A percentile compares a stretch with the other conserved stretches of the same genome.
Conservation (phyloP, 257 asterid genomes). For the Nicotiana otophora region DNA sequence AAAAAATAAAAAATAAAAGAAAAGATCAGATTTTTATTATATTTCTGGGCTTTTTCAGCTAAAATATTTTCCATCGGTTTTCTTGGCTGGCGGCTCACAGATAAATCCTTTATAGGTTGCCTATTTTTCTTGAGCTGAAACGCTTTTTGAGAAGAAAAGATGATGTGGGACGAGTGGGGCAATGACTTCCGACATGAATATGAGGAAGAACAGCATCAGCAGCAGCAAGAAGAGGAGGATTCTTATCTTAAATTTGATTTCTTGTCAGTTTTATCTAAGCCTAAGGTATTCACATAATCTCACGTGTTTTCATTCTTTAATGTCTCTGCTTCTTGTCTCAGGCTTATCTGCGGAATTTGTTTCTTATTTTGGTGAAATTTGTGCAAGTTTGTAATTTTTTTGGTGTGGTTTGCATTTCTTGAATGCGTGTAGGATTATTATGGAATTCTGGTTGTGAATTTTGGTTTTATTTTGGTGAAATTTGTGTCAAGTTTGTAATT, state of each 20-base stretch:
- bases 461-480: constrained; percentile 23
- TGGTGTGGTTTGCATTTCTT: background rate
- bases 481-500: background rate
- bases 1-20: background rate
- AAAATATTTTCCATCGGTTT: background rate
- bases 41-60: background rate
- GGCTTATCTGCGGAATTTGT: background rate
- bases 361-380: background rate
- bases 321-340: background rate
- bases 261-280: constrained; percentile 54
- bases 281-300: constrained; percentile 39
- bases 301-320: background rate
- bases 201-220: constrained; percentile 21
- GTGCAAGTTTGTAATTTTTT: background rate
- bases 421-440: background rate
- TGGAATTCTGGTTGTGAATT: background rate
- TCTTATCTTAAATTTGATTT: constrained; percentile 57
- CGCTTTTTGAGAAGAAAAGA: constrained; percentile 13
- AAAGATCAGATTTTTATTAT: background rate
- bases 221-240: constrained; percentile 27
- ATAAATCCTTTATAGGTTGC: background rate
- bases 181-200: constrained; percentile 25
- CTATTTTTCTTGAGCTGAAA: background rate
- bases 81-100: background rate
- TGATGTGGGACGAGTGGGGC: constrained; percentile 79